These are phyloP conservation scores for Suhomyces vadensis DNA, from an alignment of 805 yeast genomes.

Conservation along the genomic window DNA sequence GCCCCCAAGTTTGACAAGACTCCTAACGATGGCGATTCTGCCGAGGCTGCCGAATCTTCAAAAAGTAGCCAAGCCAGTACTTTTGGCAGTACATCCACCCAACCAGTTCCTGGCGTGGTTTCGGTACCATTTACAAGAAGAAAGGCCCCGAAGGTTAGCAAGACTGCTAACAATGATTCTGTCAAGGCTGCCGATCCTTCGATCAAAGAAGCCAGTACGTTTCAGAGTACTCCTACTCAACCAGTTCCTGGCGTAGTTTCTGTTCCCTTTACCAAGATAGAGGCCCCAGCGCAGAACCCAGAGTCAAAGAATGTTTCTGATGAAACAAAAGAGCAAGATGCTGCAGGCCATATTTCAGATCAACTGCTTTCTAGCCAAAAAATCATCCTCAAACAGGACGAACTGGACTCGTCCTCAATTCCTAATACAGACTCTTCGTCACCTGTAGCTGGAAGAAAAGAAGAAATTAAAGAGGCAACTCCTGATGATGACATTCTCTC, in stretches of 20 bases:
- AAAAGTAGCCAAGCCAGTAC: too few relatives aligned
- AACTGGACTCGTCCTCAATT: too few relatives aligned
- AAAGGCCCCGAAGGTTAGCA: too few relatives aligned
- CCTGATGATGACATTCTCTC: constrained; percentile 11
- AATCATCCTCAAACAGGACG: too few relatives aligned
- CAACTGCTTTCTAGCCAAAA: too few relatives aligned
- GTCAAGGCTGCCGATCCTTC: neutral
- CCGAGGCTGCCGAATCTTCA: neutral
- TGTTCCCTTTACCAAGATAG: neutral
- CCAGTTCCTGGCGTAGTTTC: neutral
- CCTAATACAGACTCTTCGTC: too few relatives aligned
- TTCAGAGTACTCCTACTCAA: neutral
- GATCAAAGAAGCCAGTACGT: neutral
- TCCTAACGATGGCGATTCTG: too few relatives aligned
- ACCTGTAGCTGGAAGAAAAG: too few relatives aligned
- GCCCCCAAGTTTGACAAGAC: too few relatives aligned
- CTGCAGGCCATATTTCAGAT: too few relatives aligned
- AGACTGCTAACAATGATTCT: neutral
- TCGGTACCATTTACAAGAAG: neutral
- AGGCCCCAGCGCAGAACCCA: too few relatives aligned
- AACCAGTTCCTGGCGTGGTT: neutral
- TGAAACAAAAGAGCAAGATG: neutral
- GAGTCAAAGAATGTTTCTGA: neutral
- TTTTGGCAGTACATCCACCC: neutral
- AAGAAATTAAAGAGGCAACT: neutral